Evolutionary conservation across 1,284 basidiomycete genomes (phyloP).

Genomic region (Tremellales sp.): DNA sequence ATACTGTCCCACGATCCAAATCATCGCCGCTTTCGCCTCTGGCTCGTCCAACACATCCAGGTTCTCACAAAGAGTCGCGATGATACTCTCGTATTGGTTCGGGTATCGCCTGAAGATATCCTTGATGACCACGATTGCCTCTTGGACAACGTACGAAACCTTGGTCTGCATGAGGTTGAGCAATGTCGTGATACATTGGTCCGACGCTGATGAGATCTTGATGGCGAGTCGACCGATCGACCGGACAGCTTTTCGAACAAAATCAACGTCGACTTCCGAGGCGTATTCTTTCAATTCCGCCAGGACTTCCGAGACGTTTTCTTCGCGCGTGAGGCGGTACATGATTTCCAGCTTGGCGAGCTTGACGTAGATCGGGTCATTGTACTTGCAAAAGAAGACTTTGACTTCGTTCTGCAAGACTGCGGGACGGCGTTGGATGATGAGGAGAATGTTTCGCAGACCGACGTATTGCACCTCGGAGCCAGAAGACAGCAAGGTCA

Average conservation of each 20-base stretch:
- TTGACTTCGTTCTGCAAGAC: constrained; percentile 92
- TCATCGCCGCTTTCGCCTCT: constrained; percentile 94
- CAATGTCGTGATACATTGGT: constrained; percentile 90
- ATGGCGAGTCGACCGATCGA: constrained; percentile 95
- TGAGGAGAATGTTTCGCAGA: constrained; percentile 90
- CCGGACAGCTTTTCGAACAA: constrained; percentile 88
- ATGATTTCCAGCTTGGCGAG: constrained; percentile 98
- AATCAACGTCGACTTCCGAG: constrained; percentile 97
- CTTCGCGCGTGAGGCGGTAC: constrained; percentile 86
- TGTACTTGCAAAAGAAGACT: constrained; percentile 99
- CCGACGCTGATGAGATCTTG: constrained; percentile 87
- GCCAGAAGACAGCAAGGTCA: constrained; percentile 58
- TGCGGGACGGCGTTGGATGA: constrained; percentile 87
- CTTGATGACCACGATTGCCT: constrained; percentile 98
- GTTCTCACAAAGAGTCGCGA: constrained; percentile 89
- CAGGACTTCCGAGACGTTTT: constrained; percentile 88
- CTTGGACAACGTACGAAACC: constrained; percentile 96
- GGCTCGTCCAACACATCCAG: constrained; percentile 96
- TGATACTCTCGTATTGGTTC: constrained; percentile 94
- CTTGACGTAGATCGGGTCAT: constrained; percentile 97
- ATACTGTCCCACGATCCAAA: constrained; percentile 99
- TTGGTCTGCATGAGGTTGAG: constrained; percentile 87
- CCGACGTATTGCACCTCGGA: constrained; percentile 91
- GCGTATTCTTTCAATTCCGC: constrained; percentile 98
- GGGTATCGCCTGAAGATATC: constrained; percentile 99